These are phyloP conservation scores for Microbotryomycetes sp. DNA, from an alignment of 1,284 basidiomycete genomes.

Conservation along the genomic window DNA sequence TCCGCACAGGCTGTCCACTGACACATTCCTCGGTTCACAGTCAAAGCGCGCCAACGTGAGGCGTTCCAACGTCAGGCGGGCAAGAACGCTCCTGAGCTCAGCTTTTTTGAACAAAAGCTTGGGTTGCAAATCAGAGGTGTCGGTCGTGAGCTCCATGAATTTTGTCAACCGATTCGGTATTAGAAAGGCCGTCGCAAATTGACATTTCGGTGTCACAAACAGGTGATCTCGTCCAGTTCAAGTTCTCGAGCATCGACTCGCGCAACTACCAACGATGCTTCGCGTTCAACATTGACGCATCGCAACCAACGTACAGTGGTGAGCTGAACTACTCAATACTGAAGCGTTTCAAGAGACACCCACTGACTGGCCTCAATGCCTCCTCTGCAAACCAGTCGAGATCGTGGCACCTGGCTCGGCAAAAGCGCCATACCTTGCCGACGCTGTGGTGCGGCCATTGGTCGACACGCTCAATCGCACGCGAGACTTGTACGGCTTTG, in stretches of 20 bases:
- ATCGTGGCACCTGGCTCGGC: neutral
- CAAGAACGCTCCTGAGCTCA: slow-evolving; percentile 36
- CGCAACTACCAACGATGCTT: slow-evolving; percentile 33
- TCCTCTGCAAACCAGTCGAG: neutral
- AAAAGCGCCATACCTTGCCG: slow-evolving; percentile 12
- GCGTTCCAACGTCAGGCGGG: slow-evolving; percentile 28
- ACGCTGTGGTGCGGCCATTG: slow-evolving; percentile 3
- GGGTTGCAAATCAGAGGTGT: slow-evolving; percentile 35
- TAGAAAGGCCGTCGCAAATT: neutral
- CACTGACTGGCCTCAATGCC: neutral
- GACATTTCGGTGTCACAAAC: neutral
- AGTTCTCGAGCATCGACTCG: slow-evolving; percentile 34
- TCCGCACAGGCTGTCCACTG: slow-evolving; percentile 1
- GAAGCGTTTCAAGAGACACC: neutral
- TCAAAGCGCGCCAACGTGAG: slow-evolving; percentile 24
- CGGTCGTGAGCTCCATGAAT: slow-evolving; percentile 20
- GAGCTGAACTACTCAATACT: slow-evolving; percentile 1
- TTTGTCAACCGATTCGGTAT: neutral
- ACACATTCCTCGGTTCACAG: slow-evolving; percentile 12
- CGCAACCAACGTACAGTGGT: slow-evolving; percentile 24
- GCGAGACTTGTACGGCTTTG: slow-evolving; percentile 35
- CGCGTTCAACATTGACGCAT: slow-evolving; percentile 36
- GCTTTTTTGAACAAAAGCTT: slow-evolving; percentile 35
- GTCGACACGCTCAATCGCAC: slow-evolving; percentile 32
- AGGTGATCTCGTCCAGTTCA: slow-evolving; percentile 37